Conservation (phyloP, 2,329 filamentous ascomycete species). For the Ascochyta viciae-villosae region DNA sequence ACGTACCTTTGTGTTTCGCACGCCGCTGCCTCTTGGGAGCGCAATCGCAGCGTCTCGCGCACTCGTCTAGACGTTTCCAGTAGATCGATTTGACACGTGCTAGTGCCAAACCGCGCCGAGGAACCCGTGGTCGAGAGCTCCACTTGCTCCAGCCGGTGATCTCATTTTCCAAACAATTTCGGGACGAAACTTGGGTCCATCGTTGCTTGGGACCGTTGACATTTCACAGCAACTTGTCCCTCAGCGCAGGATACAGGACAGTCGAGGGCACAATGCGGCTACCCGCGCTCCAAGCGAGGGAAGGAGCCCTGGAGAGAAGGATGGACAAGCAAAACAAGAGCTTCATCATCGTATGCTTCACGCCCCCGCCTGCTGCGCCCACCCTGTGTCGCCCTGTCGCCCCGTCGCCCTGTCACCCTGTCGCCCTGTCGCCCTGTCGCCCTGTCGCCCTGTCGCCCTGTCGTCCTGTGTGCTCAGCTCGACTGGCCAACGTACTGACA, state of each 20-base stretch:
- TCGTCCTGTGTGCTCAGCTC: not conserved
- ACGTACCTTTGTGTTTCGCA: conserved; percentile 1
- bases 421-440: no score
- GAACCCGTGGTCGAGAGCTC: conserved; percentile 27
- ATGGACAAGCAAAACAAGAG: conserved; percentile 31
- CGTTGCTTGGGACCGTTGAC: not conserved
- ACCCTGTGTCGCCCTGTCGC: not conserved
- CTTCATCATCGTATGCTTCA: conserved; percentile 39
- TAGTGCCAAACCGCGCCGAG: conserved; percentile 28
- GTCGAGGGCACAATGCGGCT: conserved; percentile 35
- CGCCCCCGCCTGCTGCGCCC: not conserved
- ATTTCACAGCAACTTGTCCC: conserved; percentile 15
- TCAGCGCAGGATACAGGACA: conserved; percentile 11
- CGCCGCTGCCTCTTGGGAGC: conserved; percentile 3
- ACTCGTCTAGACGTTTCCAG: conserved; percentile 9
- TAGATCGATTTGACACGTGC: conserved; percentile 19
- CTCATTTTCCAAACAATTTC: conserved; percentile 31
- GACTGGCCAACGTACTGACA: conserved; percentile 18
- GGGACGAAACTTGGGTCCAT: conserved; percentile 12
- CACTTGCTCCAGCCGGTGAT: conserved; percentile 33
- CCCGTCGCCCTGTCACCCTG: no score
- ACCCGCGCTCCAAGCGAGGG: conserved; percentile 31
- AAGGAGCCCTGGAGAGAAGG: conserved; percentile 30
- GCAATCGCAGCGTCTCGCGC: conserved; percentile 10
- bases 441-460: no score